Conservation (phyloP, 257 asterid species). For the Avicennia marina region DNA sequence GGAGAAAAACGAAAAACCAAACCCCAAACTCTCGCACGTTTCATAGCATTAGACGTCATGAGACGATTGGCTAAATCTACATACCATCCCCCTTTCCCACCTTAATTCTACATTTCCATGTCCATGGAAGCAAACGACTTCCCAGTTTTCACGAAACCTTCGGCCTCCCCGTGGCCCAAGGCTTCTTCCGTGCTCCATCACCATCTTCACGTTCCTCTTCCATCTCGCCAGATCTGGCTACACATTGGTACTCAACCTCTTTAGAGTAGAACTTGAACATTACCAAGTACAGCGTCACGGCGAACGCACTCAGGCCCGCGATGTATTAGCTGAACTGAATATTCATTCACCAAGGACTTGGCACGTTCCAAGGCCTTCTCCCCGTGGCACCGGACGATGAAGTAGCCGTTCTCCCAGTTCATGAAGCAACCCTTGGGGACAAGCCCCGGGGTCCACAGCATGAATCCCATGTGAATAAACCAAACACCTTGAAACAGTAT, state of each 20-base stretch:
- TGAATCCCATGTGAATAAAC: constrained; percentile 42
- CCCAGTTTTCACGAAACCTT: constrained; percentile 1
- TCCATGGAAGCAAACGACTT: not conserved
- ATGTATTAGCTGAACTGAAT: constrained; percentile 41
- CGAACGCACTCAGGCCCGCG: constrained; percentile 28
- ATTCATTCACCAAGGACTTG: constrained; percentile 40
- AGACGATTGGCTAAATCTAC: no score
- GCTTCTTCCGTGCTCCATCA: constrained; percentile 31
- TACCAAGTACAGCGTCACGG: constrained; percentile 23
- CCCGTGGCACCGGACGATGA: constrained; percentile 36
- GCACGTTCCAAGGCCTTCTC: constrained; percentile 38
- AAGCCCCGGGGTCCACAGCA: constrained; percentile 45
- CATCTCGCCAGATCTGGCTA: constrained; percentile 14
- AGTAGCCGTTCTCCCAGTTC: constrained; percentile 31
- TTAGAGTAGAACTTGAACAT: constrained; percentile 20
- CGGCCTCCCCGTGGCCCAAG: not conserved
- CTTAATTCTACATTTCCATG: constrained; percentile 23
- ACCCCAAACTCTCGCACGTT: no score
- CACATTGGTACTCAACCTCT: constrained; percentile 25
- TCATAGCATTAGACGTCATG: no score
- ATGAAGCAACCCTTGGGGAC: constrained; percentile 31
- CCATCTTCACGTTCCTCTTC: constrained; percentile 21
- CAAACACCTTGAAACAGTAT: constrained; percentile 51
- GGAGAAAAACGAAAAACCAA: no score
- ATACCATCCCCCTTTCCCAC: not conserved